Percentiles rank a stretch among this genome's conserved stretches.
Evolutionary conservation across 2,329 filamentous ascomycete genomes (phyloP).

Genomic region (Colletotrichum phormii): DNA sequence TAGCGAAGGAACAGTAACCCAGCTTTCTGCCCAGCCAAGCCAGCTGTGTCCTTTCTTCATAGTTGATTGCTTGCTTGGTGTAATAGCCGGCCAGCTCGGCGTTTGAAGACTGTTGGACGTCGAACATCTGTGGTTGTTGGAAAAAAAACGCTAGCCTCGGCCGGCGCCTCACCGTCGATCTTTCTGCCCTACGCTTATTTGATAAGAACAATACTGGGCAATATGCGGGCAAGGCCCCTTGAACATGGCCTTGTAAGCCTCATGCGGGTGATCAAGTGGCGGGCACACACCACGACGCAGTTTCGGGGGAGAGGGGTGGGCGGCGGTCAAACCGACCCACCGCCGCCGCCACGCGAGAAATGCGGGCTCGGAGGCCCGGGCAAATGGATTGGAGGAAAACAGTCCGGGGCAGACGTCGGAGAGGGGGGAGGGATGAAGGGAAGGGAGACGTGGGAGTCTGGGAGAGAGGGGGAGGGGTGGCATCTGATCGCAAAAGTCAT

Average conservation of each 20-base stretch:
- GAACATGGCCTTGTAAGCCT: conserved; percentile 15
- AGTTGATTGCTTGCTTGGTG: neutral
- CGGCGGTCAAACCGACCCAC: neutral
- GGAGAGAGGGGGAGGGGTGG: neutral
- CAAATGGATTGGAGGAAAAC: conserved; percentile 6
- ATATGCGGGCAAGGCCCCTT: neutral
- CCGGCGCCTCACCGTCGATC: conserved; percentile 33
- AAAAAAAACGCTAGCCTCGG: conserved; percentile 6
- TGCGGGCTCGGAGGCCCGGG: neutral
- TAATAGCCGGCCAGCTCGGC: neutral
- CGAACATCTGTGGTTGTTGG: neutral
- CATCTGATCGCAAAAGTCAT: conserved; percentile 16
- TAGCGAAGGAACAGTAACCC: neutral
- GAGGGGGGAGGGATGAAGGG: neutral
- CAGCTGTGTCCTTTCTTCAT: neutral
- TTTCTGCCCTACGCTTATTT: conserved; percentile 33
- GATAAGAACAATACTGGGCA: neutral
- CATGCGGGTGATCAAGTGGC: conserved; percentile 26
- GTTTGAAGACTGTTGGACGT: neutral
- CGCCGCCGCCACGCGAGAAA: conserved; percentile 3
- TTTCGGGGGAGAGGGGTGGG: neutral
- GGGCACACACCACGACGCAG: neutral
- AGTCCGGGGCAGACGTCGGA: conserved; percentile 7
- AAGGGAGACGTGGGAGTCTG: neutral
- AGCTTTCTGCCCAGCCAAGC: neutral